Percentiles rank a stretch among this genome's conserved stretches.
These are phyloP conservation scores for Sequoiadendron giganteum DNA, from an alignment of 75 land plant species.

Conservation along the genomic window DNA sequence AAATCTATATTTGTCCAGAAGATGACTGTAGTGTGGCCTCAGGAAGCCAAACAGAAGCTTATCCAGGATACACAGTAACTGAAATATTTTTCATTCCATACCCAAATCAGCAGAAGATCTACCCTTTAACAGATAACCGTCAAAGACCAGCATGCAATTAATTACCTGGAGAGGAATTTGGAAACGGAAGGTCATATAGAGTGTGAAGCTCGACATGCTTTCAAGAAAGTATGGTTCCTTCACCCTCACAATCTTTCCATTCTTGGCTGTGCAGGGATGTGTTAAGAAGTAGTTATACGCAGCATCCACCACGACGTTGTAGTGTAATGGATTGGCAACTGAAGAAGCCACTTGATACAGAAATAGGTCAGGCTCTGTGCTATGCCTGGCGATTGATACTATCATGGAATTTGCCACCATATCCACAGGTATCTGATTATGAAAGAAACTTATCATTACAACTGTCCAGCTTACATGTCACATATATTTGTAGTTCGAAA, in stretches of 20 bases:
- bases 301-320: conserved; percentile 16
- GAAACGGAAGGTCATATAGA: conserved; percentile 16
- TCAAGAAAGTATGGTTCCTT: conserved; percentile 13
- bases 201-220: conserved; percentile 23
- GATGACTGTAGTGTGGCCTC: background rate
- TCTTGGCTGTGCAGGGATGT: conserved; percentile 37
- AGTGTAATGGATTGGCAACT: conserved; percentile 43
- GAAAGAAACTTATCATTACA: background rate
- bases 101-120: background rate
- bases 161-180: conserved; percentile 23
- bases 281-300: conserved; percentile 32
- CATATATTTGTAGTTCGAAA: background rate
- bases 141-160: background rate
- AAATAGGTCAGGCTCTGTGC: conserved; percentile 13
- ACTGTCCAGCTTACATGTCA: background rate
- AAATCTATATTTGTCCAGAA: background rate
- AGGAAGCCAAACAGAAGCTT: background rate
- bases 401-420: conserved; percentile 69
- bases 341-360: conserved; percentile 56
- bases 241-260: conserved; percentile 28
- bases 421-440: conserved; percentile 63
- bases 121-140: background rate
- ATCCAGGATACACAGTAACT: background rate
- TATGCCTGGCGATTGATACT: conserved; percentile 41
- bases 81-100: background rate